These are phyloP conservation scores for Raphanus sativus DNA, from an alignment of 345 rosid genomes.

Conservation along the genomic window DNA sequence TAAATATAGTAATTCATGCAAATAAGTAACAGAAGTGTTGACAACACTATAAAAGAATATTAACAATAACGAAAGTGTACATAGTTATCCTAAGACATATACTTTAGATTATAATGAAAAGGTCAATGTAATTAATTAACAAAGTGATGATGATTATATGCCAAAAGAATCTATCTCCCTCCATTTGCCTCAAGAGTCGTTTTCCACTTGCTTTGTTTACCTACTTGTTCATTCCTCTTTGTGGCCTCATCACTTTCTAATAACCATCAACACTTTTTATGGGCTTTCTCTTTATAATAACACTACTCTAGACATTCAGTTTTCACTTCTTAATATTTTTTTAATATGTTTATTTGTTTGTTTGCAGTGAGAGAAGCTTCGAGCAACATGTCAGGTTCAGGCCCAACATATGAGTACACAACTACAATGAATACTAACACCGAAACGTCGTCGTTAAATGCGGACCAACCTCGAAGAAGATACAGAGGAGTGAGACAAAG, in stretches of 20 bases:
- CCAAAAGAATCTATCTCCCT: conserved; percentile 35
- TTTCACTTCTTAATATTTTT: neutral
- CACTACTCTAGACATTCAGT: neutral
- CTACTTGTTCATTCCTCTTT: conserved; percentile 32
- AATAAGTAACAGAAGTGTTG: neutral
- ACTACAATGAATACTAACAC: conserved; percentile 5
- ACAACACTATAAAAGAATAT: neutral
- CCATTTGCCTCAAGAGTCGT: conserved; percentile 34
- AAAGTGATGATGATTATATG: conserved; percentile 12
- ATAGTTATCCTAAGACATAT: conserved; percentile 22
- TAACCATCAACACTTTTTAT: neutral
- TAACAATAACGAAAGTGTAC: conserved; percentile 15
- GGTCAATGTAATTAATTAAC: neutral
- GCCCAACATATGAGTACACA: conserved; percentile 53
- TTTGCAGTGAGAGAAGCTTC: conserved; percentile 40
- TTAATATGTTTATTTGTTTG: neutral
- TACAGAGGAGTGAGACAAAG: conserved; percentile 91
- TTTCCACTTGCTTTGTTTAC: conserved; percentile 9
- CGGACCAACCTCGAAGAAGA: conserved; percentile 53
- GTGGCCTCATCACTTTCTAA: conserved; percentile 12
- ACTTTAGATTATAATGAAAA: conserved; percentile 9
- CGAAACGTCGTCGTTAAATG: conserved; percentile 33
- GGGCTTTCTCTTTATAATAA: neutral
- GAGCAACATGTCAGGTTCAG: conserved; percentile 28
- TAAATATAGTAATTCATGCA: neutral